Conservation (phyloP, 768 basidiomycete species). For the Boletus subcaerulescens region DNA sequence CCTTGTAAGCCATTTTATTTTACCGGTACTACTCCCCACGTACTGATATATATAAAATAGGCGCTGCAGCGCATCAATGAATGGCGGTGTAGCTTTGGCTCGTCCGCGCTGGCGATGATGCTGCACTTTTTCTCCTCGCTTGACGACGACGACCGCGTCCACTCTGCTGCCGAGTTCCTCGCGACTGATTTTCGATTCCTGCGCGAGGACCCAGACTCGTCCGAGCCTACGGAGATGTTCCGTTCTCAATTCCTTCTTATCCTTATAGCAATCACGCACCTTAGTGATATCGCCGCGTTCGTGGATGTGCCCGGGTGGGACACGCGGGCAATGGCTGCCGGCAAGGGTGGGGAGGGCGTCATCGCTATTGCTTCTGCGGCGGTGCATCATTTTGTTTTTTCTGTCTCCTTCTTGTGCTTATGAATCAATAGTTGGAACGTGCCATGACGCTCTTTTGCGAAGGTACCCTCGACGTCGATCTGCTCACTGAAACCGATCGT, state of each 20-base stretch:
- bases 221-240: neutral
- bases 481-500: neutral
- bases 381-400: neutral
- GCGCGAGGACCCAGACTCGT: neutral
- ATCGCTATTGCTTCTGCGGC: conserved; percentile 3
- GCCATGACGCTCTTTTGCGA: neutral
- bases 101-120: conserved; percentile 1
- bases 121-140: conserved; percentile 1
- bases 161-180: neutral
- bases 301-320: conserved; percentile 4
- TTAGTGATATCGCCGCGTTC: neutral
- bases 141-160: neutral
- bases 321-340: neutral
- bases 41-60: neutral
- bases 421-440: neutral
- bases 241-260: neutral
- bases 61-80: neutral
- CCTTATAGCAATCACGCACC: neutral
- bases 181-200: conserved; percentile 2
- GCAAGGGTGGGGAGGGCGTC: conserved; percentile 1
- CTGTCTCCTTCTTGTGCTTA: neutral
- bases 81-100: conserved; percentile 1
- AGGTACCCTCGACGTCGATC: neutral
- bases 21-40: too few species aligned
- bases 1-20: neutral